Percentiles rank a stretch among this genome's conserved stretches.
These are phyloP conservation scores for Vitellaria paradoxa DNA, from an alignment of 179 eudicot genomes.

Conservation along the genomic window DNA sequence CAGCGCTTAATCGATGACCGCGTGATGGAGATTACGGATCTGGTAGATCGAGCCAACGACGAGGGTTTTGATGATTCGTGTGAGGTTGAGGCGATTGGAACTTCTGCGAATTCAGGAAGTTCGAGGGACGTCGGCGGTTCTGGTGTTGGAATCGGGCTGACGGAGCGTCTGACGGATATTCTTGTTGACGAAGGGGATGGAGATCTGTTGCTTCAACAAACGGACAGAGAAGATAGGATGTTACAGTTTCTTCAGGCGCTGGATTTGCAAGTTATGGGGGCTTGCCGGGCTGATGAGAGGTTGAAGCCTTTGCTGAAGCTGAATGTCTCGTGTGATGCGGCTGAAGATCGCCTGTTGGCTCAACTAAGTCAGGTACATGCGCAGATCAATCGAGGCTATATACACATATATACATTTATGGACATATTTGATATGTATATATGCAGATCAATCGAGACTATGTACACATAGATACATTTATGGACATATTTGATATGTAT, in stretches of 20 bases:
- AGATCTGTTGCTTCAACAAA: slow-evolving; percentile 55
- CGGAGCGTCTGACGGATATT: slow-evolving; percentile 44
- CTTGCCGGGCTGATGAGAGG: slow-evolving; percentile 83
- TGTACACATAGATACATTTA: neutral
- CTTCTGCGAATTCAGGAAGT: slow-evolving; percentile 5
- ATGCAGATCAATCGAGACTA: too few relatives aligned
- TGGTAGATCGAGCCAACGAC: neutral
- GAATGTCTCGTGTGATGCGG: slow-evolving; percentile 47
- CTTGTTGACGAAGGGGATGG: slow-evolving; percentile 43
- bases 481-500: neutral
- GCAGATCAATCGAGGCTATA: too few relatives aligned
- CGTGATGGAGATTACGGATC: slow-evolving; percentile 14
- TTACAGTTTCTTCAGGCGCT: slow-evolving; percentile 65
- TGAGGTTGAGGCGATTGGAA: slow-evolving; percentile 11
- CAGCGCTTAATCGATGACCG: slow-evolving; percentile 21
- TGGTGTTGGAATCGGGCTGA: slow-evolving; percentile 26
- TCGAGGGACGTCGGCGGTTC: slow-evolving; percentile 20
- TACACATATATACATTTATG: neutral
- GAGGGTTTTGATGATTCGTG: slow-evolving; percentile 19
- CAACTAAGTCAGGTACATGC: slow-evolving; percentile 65
- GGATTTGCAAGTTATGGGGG: slow-evolving; percentile 84
- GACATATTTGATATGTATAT: neutral
- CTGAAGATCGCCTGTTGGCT: slow-evolving; percentile 70
- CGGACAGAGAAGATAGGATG: slow-evolving; percentile 38
- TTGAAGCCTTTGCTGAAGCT: slow-evolving; percentile 78